Base-by-base conservation (phyloP, 225 moss, liverwort and hornwort genomes). In the Pseudisothecium myosuroides region DNA sequence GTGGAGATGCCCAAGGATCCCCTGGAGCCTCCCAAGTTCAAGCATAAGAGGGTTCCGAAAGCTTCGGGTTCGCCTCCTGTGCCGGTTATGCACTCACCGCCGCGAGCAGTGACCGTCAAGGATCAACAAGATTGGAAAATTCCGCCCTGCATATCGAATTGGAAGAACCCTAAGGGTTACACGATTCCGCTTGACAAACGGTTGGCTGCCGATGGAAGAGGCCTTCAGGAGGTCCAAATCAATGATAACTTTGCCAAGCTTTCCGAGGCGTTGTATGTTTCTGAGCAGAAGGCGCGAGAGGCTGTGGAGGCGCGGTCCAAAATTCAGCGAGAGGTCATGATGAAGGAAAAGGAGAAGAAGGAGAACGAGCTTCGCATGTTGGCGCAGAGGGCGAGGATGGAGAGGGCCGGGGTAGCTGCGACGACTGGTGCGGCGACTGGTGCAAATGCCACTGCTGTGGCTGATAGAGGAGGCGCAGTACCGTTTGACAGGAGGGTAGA, bases 1-100 rank as follows among this genome's bases (percentile, higher is more conserved):
- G 99, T 99, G 89, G 99, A 99, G 87, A 99, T 99, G 99, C 99
- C 99, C 34, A 99, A 96, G 93, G 99, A 99, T 82, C 99, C 99
- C 29, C 81, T 97, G 85, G 99, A 99, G 63, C 99, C 99, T 26
- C 99, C 99, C 3, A 99, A 99, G 92, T 99, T 99, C 72, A 99
- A 99, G 95, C 99, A 99, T 68, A 99, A 99, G 90, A 95, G 96
- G 67, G 96, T 99, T 32, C 99, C 99, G 4, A 97, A 96, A 91
- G 96, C 99, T 34, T 96, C 97, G 27, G 97, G 97, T 24, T 99
- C 96, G 29, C 99, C 99, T 36, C 99, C 99, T 31, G 99, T 97
- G 78, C 97, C 97, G 7, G 95, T 99, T 19, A 99, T 99, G 99
- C 99, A 99, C 87, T 99, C 99, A 20, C 99, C 99, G 24, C 97